Evolutionary conservation across 305 asterid species (phyloP).

Genomic region (Fraxinus sp.): DNA sequence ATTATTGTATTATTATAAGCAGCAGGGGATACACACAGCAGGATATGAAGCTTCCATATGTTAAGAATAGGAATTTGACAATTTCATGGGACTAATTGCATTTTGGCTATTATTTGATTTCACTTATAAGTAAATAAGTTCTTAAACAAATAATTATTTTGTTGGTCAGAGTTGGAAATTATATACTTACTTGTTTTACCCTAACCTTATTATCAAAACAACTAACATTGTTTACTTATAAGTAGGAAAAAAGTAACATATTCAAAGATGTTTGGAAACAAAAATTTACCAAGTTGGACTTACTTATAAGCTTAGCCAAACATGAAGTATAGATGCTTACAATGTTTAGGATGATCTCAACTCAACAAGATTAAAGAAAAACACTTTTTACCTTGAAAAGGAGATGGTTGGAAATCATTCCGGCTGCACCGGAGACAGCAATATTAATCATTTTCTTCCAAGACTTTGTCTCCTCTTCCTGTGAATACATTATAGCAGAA

Average conservation of each 20-base stretch:
- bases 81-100: neutral
- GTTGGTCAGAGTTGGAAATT: neutral
- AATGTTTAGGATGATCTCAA: neutral
- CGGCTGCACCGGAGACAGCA: constrained; percentile 97
- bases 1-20: neutral
- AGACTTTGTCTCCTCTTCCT: constrained; percentile 89
- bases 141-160: neutral
- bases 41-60: neutral
- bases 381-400: constrained; percentile 71
- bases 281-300: neutral
- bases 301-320: neutral
- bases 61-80: neutral
- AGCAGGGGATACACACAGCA: neutral
- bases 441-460: constrained; percentile 89
- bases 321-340: neutral
- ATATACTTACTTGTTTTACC: neutral
- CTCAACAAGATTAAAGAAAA: neutral
- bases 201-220: neutral
- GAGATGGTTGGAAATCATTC: constrained; percentile 95
- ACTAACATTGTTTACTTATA: neutral
- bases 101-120: neutral
- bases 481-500: constrained; percentile 13
- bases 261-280: neutral
- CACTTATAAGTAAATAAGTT: neutral
- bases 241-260: neutral